Conservation (phyloP, 2,329 filamentous ascomycete species). For the Thermoascus crustaceus region DNA sequence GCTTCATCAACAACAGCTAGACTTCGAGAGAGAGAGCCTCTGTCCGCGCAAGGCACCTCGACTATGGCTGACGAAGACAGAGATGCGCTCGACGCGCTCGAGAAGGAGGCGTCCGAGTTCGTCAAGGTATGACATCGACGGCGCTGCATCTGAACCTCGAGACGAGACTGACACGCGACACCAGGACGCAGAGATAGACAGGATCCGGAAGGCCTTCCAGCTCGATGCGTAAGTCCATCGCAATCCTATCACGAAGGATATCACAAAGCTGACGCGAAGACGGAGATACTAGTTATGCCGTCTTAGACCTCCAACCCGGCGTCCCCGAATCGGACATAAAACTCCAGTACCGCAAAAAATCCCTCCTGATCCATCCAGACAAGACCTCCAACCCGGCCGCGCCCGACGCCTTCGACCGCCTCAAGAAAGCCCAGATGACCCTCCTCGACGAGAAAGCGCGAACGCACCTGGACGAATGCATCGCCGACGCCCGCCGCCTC, state of each 20-base stretch:
- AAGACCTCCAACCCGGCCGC: conserved; percentile 88
- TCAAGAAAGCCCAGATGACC: conserved; percentile 88
- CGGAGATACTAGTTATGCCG: conserved; percentile 60
- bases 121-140: conserved; percentile 62
- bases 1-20: no score
- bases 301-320: conserved; percentile 90
- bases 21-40: no score
- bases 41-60: conserved; percentile 3
- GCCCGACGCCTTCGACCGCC: conserved; percentile 89
- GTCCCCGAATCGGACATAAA: conserved; percentile 97
- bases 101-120: conserved; percentile 80
- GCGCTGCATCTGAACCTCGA: conserved; percentile 1
- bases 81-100: conserved; percentile 72
- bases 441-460: conserved; percentile 93
- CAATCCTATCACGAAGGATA: not conserved
- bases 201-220: conserved; percentile 84
- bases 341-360: conserved; percentile 87
- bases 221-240: conserved; percentile 54
- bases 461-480: conserved; percentile 79
- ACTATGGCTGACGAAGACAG: conserved; percentile 55
- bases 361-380: conserved; percentile 97
- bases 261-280: not conserved
- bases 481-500: conserved; percentile 90
- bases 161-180: conserved; percentile 12
- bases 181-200: conserved; percentile 89